Base-by-base conservation (phyloP, 441 rosid genomes). In the Erodium chrysanthum region DNA sequence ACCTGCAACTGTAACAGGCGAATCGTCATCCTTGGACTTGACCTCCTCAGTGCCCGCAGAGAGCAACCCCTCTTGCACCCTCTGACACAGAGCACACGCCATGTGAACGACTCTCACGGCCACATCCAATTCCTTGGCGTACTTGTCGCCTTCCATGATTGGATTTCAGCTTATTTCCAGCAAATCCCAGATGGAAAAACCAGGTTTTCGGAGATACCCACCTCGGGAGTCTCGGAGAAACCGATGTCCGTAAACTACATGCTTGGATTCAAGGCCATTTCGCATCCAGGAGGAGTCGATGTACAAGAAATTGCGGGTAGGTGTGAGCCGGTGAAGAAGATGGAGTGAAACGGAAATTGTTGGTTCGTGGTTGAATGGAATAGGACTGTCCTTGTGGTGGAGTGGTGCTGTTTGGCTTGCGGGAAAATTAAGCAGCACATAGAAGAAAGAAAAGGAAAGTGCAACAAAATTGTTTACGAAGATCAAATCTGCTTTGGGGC, bases 1-100 rank as follows among this genome's bases (percentile, higher is more conserved):
- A 89, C 96, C 96, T 42, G 98, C 96, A 77, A 92, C 79, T 50
- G 96, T 92, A 69, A 92, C 96, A 61, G 83, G 98, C 42, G 98
- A 92, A 75, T 92, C 86, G 74, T 92, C 98, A 56, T 83, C 93
- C 80, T 92, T 90, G 21, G 96, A 74, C 78, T 75, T 64, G 56
- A 92, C 85, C 48, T 80, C 81, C 20, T 22, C 78, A 63, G 35
- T 71, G 29, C 52, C 68, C 3, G 66, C 33, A 0, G 85, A 77
- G 68, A 80, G 70, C 71, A 92, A 71, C 65, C 84, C 71, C 67
- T 78, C 76, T 63, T 92, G 96, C 73, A 90, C 96, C 76, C 78
- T 81, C 74, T 82, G 91, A 69, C 98, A 89, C 64, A 92, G 87
- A 31, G 89, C 79, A 75, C 91, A 88, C 29, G 91, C 93, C 78